These are phyloP conservation scores for Usnea hakonensis DNA, from an alignment of 495 filamentous ascomycete genomes.

Conservation along the genomic window DNA sequence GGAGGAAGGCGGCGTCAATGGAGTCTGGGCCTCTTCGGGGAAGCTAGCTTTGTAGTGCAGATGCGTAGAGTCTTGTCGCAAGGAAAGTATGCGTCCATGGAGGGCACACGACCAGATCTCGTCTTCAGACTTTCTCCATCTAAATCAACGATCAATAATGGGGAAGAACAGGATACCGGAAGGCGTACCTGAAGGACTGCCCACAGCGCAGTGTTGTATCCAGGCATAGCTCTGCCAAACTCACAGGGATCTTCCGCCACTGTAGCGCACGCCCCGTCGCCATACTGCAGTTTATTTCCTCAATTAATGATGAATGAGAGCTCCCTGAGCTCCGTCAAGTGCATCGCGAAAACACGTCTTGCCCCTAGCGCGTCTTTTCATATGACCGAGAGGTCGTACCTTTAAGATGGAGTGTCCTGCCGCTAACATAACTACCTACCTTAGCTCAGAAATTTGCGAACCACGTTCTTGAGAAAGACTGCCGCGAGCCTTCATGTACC, in stretches of 20 bases:
- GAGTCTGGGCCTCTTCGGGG: conserved; percentile 32
- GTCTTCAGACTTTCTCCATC: conserved; percentile 74
- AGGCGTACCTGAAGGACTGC: conserved; percentile 67
- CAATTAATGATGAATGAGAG: neutral
- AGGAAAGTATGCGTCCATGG: conserved; percentile 71
- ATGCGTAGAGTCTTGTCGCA: conserved; percentile 70
- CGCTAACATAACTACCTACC: neutral
- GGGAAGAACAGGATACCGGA: neutral
- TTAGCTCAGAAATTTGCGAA: conserved; percentile 1
- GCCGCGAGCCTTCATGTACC: neutral
- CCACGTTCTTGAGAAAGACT: neutral
- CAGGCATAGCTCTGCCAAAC: conserved; percentile 74
- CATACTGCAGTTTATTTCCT: conserved; percentile 15
- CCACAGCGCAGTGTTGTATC: conserved; percentile 87
- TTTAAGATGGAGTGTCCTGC: neutral
- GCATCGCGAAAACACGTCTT: conserved; percentile 6
- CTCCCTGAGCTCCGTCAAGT: neutral
- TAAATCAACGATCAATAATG: conserved; percentile 22
- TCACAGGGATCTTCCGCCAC: conserved; percentile 77
- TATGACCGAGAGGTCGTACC: neutral
- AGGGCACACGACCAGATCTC: conserved; percentile 91
- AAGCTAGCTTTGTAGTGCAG: conserved; percentile 75
- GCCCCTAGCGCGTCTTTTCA: neutral
- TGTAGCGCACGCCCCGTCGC: conserved; percentile 41
- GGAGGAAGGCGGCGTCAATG: conserved; percentile 33